Percentiles rank a stretch among this genome's conserved stretches.
Evolutionary conservation across 306 rosid genomes (phyloP).

Genomic region (Dalbergia cochinchinensis): DNA sequence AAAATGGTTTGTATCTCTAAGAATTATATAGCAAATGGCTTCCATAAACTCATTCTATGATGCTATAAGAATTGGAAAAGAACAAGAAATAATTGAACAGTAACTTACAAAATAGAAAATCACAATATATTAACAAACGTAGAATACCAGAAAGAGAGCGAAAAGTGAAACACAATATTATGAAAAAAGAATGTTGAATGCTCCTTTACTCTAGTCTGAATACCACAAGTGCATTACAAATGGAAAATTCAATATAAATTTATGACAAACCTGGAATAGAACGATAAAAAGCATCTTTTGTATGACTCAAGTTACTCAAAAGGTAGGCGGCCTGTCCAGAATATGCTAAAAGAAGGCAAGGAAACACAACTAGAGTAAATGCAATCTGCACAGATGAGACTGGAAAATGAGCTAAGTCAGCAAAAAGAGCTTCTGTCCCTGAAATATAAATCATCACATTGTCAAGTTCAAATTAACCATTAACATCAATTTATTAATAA

Average conservation of each 20-base stretch:
- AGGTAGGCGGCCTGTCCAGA: constrained; percentile 97
- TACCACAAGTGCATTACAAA: not conserved
- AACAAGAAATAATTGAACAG: no score
- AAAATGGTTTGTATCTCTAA: no score
- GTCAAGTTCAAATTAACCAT: constrained; percentile 30
- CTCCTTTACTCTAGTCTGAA: constrained; percentile 24
- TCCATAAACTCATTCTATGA: no score
- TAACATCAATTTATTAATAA: not conserved
- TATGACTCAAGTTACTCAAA: constrained; percentile 59
- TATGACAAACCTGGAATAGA: constrained; percentile 91
- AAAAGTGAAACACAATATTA: not conserved
- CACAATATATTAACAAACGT: not conserved
- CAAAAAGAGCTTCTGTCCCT: constrained; percentile 99
- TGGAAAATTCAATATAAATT: constrained; percentile 6
- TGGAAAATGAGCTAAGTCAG: constrained; percentile 91
- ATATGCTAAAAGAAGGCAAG: constrained; percentile 95
- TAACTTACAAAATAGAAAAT: no score
- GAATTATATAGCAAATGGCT: no score
- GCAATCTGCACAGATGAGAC: constrained; percentile 96
- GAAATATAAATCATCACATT: constrained; percentile 52
- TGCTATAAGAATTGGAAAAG: no score
- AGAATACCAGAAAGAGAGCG: not conserved
- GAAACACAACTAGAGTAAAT: constrained; percentile 88
- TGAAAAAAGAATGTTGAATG: not conserved
- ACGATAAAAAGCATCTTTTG: constrained; percentile 66